Evolutionary conservation across 805 yeast species (phyloP), one percentile per base, ranked within the genome.

Genomic region (Ogataea allantospora): DNA sequence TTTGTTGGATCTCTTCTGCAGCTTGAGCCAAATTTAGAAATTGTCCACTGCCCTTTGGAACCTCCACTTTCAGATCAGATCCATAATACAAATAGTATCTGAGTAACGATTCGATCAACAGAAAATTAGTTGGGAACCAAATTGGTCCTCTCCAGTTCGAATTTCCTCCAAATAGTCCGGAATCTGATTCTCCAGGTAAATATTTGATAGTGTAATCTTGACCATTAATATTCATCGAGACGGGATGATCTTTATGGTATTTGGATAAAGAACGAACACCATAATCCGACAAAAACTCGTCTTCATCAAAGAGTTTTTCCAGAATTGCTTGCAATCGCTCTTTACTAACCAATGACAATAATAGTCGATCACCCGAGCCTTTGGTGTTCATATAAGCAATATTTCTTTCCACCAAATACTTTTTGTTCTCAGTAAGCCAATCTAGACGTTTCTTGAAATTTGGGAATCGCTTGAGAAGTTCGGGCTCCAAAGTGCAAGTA

Each of bases 101-200:
- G 63, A 88, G 93, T 51, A 88, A 68, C 0, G 95, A 78, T 66
- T 88, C 97, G 41, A 88, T 86, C 26, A 88, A 66, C 44, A 88
- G 67, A 61, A 88, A 88, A 54, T 83, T 88, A 9, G 86, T 86
- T 14, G 97, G 95, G 71, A 88, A 88, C 97, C 97, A 88, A 50
- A 88, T 88, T 11, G 97, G 96, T 2, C 97, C 97, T 61, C 97
- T 75, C 97, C 97, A 88, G 63, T 88, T 88, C 15, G 96, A 88
- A 60, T 88, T 88, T 42, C 97, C 97, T 34, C 97, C 97, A 71
- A 88, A 88, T 77, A 89, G 76, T 5, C 95, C 95, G 5, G 95
- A 82, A 57, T 87, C 91, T 19, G 95, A 83, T 56, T 87, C 95
- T 20, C 95, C 96, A 5, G 95, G 83, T 37, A 87, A 73, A 61